Evolutionary conservation across 2,329 filamentous ascomycete species (phyloP).

Genomic region (Diaporthe eres): DNA sequence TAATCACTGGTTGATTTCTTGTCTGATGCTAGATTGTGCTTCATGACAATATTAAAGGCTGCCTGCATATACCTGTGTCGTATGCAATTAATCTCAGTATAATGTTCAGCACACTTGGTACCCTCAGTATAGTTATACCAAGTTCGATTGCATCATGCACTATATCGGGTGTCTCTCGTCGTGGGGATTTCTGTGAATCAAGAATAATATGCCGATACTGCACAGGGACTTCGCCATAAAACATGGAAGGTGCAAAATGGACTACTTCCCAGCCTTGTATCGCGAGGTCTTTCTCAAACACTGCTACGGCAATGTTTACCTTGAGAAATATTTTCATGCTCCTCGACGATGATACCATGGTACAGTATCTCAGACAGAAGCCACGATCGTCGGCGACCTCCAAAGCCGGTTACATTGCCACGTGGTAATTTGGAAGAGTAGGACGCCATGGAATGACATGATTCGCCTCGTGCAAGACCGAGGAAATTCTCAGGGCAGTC

Average conservation of each 20-base stretch:
- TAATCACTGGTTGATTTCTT: not conserved
- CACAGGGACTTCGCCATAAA: too few relatives aligned
- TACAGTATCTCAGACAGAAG: not conserved
- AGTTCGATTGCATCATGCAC: too few relatives aligned
- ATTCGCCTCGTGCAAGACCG: not conserved
- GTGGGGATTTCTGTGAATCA: not conserved
- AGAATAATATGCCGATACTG: not conserved
- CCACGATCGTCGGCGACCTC: not conserved
- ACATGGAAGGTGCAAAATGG: not conserved
- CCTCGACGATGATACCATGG: not conserved
- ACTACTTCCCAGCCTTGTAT: not conserved
- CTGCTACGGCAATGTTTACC: too few relatives aligned
- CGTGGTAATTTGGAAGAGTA: not conserved
- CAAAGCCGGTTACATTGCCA: not conserved
- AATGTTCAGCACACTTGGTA: not conserved
- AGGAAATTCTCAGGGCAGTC: not conserved
- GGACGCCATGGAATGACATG: not conserved
- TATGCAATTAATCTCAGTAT: too few relatives aligned
- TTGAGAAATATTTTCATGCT: not conserved
- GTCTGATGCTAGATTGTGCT: not conserved
- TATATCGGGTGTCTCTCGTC: too few relatives aligned
- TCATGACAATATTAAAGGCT: not conserved
- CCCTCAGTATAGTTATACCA: not conserved
- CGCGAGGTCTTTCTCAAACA: not conserved
- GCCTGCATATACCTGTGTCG: not conserved